A percentile compares a stretch with the other conserved stretches of the same genome.
Evolutionary conservation across 2,329 filamentous ascomycete genomes (phyloP).

Genomic region (Acephala macrosclerotiorum): DNA sequence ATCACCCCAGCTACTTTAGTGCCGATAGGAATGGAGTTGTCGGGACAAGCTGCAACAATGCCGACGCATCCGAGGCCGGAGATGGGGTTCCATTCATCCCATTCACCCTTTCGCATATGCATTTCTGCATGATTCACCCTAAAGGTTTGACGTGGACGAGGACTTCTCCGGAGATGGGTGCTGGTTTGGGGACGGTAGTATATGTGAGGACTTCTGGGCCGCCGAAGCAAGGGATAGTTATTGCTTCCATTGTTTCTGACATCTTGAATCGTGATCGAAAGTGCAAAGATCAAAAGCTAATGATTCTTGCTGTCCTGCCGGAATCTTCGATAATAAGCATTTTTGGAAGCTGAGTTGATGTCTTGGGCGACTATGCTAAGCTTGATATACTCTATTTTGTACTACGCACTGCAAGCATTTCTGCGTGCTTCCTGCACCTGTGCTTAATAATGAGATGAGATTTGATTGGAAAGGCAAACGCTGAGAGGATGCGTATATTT

Average conservation of each 20-base stretch:
- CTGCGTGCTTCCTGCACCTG: too few species aligned
- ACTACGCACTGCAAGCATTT: too few species aligned
- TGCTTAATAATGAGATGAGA: too few species aligned
- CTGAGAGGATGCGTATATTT: too few species aligned
- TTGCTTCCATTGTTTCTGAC: conserved; percentile 44
- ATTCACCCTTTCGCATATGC: conserved; percentile 54
- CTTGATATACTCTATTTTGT: too few species aligned
- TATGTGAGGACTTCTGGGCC: conserved; percentile 43
- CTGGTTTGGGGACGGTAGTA: conserved; percentile 40
- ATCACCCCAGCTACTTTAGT: conserved; percentile 49
- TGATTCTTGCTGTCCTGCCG: not conserved
- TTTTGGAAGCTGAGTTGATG: too few species aligned
- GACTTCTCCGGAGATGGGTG: conserved; percentile 40
- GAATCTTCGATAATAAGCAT: too few species aligned
- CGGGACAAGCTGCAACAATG: conserved; percentile 47
- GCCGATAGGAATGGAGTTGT: conserved; percentile 44
- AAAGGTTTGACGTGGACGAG: conserved; percentile 49
- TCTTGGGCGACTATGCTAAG: too few species aligned
- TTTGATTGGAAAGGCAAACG: too few species aligned
- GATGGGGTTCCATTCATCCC: conserved; percentile 49
- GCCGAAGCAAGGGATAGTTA: conserved; percentile 46
- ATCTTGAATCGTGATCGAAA: too few species aligned
- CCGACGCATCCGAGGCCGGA: conserved; percentile 53
- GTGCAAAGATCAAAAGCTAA: too few species aligned
- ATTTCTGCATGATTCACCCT: conserved; percentile 55